A percentile compares a stretch with the other conserved stretches of the same genome.
Evolutionary conservation across 768 basidiomycete genomes (phyloP).

Genomic region (Daedalea quercina): DNA sequence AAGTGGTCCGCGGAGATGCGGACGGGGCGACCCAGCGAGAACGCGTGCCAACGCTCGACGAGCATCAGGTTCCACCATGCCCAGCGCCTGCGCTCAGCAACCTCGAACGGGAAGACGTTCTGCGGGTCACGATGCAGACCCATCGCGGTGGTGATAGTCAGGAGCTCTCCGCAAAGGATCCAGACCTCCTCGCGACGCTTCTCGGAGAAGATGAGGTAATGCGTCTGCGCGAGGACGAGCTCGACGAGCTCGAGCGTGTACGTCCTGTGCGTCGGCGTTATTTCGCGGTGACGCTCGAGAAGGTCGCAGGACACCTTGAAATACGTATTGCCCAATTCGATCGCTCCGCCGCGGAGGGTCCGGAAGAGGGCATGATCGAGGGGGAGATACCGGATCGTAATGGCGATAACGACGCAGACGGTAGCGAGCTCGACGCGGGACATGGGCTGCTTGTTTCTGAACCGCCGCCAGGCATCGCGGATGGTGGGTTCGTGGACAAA

Average conservation of each 20-base stretch:
- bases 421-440: slow-evolving; percentile 69
- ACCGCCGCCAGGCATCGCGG: slow-evolving; percentile 60
- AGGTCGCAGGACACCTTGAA: slow-evolving; percentile 62
- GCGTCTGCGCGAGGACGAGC: slow-evolving; percentile 59
- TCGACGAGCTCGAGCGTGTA: slow-evolving; percentile 67
- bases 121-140: slow-evolving; percentile 82
- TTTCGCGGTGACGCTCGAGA: slow-evolving; percentile 43
- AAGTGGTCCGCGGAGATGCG: slow-evolving; percentile 76
- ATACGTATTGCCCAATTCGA: slow-evolving; percentile 59
- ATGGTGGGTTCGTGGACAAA: slow-evolving; percentile 66
- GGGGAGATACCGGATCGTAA: slow-evolving; percentile 69
- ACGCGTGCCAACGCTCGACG: slow-evolving; percentile 82
- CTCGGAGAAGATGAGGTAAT: slow-evolving; percentile 69
- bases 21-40: slow-evolving; percentile 78
- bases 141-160: slow-evolving; percentile 74
- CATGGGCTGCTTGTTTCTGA: slow-evolving; percentile 56
- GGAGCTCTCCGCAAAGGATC: slow-evolving; percentile 65
- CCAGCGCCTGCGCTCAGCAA: slow-evolving; percentile 76
- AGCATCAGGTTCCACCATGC: slow-evolving; percentile 88
- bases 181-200: slow-evolving; percentile 79
- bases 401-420: slow-evolving; percentile 68
- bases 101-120: slow-evolving; percentile 62
- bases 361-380: slow-evolving; percentile 53
- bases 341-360: slow-evolving; percentile 39
- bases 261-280: slow-evolving; percentile 10